phyloP scores from a whole-genome alignment of 1,139 yeast genomes.

The Yamadazyma friedrichii region DNA sequence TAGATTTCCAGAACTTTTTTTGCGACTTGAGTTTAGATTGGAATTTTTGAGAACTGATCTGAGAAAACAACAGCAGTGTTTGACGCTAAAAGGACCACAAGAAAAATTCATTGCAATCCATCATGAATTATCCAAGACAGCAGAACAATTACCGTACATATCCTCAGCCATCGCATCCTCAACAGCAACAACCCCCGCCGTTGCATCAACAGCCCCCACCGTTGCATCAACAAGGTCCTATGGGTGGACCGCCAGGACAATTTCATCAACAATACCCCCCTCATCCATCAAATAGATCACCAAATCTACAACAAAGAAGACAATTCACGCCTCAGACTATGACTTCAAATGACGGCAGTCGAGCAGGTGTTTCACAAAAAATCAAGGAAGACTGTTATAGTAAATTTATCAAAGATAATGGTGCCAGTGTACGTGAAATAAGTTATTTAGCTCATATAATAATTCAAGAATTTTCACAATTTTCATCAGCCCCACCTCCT shows the following conservation, averaged over 20 bases:
- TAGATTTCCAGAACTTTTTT: too few relatives aligned
- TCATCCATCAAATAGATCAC: constrained; percentile 1
- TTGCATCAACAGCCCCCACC: background rate
- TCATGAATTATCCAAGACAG: constrained; percentile 2
- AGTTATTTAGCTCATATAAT: constrained; percentile 38
- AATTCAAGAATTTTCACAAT: constrained; percentile 39
- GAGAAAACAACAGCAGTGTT: background rate
- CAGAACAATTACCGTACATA: constrained; percentile 3
- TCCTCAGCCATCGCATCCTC: constrained; percentile 1
- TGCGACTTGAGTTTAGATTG: too few relatives aligned
- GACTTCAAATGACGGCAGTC: background rate
- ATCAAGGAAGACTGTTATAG: constrained; percentile 43
- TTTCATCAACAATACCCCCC: background rate
- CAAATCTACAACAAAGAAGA: constrained; percentile 4
- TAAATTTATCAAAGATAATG: constrained; percentile 29
- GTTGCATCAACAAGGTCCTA: background rate
- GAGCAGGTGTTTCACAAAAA: constrained; percentile 24
- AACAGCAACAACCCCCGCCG: background rate
- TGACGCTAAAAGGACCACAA: background rate
- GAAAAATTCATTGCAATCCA: background rate
- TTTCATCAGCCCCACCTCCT: constrained; percentile 43
- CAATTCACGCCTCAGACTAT: constrained; percentile 7
- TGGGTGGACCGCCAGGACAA: background rate
- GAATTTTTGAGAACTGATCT: background rate
- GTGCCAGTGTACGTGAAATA: constrained; percentile 30